Percentiles rank a stretch among this genome's conserved stretches.
Evolutionary conservation across 805 yeast genomes (phyloP).

Genomic region (Wickerhamiella sergipiensis): DNA sequence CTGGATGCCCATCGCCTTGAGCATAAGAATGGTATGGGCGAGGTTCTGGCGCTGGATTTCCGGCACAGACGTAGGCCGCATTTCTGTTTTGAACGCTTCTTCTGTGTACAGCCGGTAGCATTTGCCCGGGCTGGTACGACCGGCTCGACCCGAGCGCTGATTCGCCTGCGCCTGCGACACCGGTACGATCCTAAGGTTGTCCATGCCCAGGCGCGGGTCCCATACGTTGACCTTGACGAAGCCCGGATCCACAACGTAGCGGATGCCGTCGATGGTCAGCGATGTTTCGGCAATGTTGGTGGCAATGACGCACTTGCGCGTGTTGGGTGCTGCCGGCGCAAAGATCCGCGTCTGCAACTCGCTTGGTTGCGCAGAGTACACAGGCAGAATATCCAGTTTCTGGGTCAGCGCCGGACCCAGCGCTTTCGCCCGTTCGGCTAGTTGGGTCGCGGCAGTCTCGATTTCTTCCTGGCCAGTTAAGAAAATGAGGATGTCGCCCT

Average conservation of each 20-base stretch:
- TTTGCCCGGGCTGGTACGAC: constrained; percentile 93
- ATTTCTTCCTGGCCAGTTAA: constrained; percentile 96
- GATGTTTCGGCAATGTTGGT: constrained; percentile 98
- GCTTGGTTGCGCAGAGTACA: constrained; percentile 81
- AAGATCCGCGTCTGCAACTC: constrained; percentile 73
- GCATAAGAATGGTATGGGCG: constrained; percentile 56
- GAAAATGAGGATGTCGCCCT: constrained; percentile 72
- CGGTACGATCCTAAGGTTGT: constrained; percentile 70
- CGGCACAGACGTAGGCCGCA: constrained; percentile 71
- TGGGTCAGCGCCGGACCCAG: constrained; percentile 47
- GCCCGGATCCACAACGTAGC: constrained; percentile 88
- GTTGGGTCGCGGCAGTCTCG: constrained; percentile 68
- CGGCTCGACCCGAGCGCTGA: constrained; percentile 96
- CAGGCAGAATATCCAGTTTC: constrained; percentile 58
- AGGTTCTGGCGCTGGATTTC: constrained; percentile 83
- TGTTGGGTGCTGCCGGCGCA: constrained; percentile 67
- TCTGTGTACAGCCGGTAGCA: constrained; percentile 84
- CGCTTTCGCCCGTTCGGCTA: constrained; percentile 50
- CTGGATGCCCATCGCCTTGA: constrained; percentile 72
- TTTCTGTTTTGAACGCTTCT: constrained; percentile 62
- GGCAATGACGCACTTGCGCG: constrained; percentile 81
- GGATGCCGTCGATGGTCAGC: constrained; percentile 90
- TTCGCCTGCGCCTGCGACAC: constrained; percentile 93
- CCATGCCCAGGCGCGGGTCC: constrained; percentile 81
- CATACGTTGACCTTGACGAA: constrained; percentile 84